Evolutionary conservation across 768 basidiomycete species (phyloP).

Genomic region (Fomitopsis pulvina): DNA sequence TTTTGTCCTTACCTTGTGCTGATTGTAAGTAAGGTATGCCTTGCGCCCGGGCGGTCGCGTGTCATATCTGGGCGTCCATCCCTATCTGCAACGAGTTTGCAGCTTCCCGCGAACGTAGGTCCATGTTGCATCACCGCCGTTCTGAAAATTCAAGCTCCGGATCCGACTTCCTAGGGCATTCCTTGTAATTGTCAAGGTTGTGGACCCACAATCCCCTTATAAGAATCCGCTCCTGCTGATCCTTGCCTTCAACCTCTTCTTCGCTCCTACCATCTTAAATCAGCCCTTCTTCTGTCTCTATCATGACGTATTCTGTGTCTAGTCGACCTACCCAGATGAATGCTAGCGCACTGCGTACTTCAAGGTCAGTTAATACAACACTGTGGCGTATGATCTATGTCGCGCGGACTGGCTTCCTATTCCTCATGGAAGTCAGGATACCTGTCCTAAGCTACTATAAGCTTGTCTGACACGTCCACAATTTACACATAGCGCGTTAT

Average conservation of each 20-base stretch:
- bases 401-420: too few relatives aligned
- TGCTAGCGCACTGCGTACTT: too few relatives aligned
- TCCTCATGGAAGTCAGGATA: too few relatives aligned
- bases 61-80: neutral
- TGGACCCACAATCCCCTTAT: slow-evolving; percentile 2
- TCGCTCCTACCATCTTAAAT: neutral
- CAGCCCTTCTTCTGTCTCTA: neutral
- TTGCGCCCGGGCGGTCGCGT: neutral
- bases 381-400: too few relatives aligned
- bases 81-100: neutral
- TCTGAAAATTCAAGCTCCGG: neutral
- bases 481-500: too few relatives aligned
- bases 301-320: too few relatives aligned
- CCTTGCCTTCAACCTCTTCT: neutral
- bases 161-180: neutral
- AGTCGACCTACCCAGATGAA: too few relatives aligned
- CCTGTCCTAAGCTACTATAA: too few relatives aligned
- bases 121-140: slow-evolving; percentile 4
- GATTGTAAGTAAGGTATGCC: neutral
- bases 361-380: too few relatives aligned
- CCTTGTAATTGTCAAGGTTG: neutral
- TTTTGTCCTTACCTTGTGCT: neutral
- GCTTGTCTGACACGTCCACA: too few relatives aligned
- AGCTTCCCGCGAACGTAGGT: slow-evolving; percentile 5
- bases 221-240: neutral